These are phyloP conservation scores for Amanita rubescens DNA, from an alignment of 768 basidiomycete species.

Conservation along the genomic window DNA sequence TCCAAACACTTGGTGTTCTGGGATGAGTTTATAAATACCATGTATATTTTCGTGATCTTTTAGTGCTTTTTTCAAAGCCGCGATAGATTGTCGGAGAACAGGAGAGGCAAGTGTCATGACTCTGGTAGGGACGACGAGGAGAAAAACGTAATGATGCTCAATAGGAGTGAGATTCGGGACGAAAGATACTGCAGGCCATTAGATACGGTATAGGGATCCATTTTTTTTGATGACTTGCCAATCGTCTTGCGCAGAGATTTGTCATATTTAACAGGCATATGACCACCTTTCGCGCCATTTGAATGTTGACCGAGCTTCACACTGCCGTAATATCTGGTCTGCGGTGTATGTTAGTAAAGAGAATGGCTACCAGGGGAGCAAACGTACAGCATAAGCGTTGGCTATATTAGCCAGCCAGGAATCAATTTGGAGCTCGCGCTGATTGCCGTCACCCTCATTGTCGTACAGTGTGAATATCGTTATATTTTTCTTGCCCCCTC, in stretches of 20 bases:
- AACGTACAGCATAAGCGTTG: conserved; percentile 51
- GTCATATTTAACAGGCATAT: conserved; percentile 60
- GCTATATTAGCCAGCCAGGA: conserved; percentile 53
- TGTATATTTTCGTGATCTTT: conserved; percentile 41
- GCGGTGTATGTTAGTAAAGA: conserved; percentile 11
- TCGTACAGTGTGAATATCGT: conserved; percentile 65
- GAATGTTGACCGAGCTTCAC: conserved; percentile 46
- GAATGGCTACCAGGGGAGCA: conserved; percentile 1
- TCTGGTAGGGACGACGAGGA: conserved; percentile 56
- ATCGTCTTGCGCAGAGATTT: conserved; percentile 60
- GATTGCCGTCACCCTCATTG: conserved; percentile 41
- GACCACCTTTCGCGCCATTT: conserved; percentile 42
- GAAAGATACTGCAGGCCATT: conserved; percentile 37
- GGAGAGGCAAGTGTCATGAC: conserved; percentile 59
- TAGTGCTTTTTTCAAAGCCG: conserved; percentile 49
- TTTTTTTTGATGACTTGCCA: conserved; percentile 26
- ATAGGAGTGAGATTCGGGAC: conserved; percentile 33
- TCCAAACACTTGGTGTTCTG: conserved; percentile 50
- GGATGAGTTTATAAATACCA: conserved; percentile 66
- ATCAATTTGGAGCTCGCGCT: conserved; percentile 40
- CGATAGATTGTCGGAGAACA: conserved; percentile 61
- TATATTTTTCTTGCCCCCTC: conserved; percentile 64
- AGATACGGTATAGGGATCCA: neutral
- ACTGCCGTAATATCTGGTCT: conserved; percentile 59
- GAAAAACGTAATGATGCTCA: conserved; percentile 48